Base-by-base conservation (phyloP, 306 rosid genomes). In the Notholithocarpus densiflorus region DNA sequence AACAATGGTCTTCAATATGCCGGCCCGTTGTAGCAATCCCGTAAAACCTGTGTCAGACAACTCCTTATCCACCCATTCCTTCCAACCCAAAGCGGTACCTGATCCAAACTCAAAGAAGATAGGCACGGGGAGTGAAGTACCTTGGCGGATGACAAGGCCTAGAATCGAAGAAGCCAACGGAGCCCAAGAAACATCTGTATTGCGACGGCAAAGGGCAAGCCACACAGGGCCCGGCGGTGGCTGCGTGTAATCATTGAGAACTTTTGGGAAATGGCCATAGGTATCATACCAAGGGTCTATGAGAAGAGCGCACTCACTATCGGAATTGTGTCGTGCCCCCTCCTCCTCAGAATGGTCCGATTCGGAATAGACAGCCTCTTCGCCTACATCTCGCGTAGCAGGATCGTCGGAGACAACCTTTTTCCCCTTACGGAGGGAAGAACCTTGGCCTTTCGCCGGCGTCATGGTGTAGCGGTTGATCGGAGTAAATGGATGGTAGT, bases 281-380 rank as follows among this genome's bases (percentile, higher is more conserved):
- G 10, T 7, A 37, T 37, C 45, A 37, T 37, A 37, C 45, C 45
- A 37, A 2, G 45, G 45, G 2, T 7, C 0, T 37, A 37, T 37
- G 10, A 37, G 2, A 7, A 0, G 2, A 7, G 11, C 2, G 8
- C 45, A 37, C 11, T 37, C 0, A 0, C 0, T 37, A 2, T 37
- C 0, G 0, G 45, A 8, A 2, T 7, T 2, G 2, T 0, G 0
- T 0, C 0, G 0, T 7, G 40, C 40, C 0, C 7, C 11, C 2
- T 6, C 45, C 10, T 37, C 2, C 2, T 37, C 1, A 2, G 0
- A 37, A 7, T 7, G 11, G 10, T 37, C 45, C 1, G 45, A 37
- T 7, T 37, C 0, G 11, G 0, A 37, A 37, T 37, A 2, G 45
- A 8, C 0, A 0, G 0, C 11, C 45, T 37, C 2, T 37, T 7